Percentiles rank a stretch among this genome's conserved stretches.
Conservation (phyloP, 495 filamentous ascomycete genomes). For the Alectoria sarmentosa region DNA sequence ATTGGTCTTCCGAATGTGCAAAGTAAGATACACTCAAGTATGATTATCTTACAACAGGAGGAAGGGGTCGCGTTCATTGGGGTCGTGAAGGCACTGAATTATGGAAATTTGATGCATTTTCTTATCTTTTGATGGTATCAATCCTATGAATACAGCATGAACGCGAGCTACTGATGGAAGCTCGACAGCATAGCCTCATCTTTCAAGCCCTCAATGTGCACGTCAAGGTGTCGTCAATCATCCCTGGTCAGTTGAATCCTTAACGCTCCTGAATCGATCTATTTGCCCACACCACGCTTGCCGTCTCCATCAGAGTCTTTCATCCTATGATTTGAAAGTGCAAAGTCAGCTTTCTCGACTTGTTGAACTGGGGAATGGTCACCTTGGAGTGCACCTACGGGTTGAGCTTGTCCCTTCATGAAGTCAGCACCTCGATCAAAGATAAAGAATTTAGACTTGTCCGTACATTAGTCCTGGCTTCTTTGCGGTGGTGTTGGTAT, state of each 20-base stretch:
- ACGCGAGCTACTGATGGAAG: background rate
- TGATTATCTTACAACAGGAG: too few species aligned
- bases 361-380: background rate
- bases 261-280: conserved; percentile 6
- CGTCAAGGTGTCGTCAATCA: background rate
- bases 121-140: background rate
- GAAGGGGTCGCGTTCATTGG: too few species aligned
- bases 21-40: too few species aligned
- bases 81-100: too few species aligned
- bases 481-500: conserved; percentile 23
- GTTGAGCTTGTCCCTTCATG: conserved; percentile 35
- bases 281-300: conserved; percentile 40
- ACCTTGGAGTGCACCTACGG: conserved; percentile 20
- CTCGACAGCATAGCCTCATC: background rate
- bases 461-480: conserved; percentile 33
- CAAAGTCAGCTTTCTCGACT: background rate
- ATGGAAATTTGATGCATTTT: too few species aligned
- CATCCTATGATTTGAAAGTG: background rate
- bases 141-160: background rate
- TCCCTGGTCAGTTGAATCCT: background rate
- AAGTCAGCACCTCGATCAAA: background rate
- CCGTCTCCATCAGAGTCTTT: conserved; percentile 38
- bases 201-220: background rate
- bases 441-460: background rate
- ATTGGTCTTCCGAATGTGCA: too few species aligned